Evolutionary conservation across 108 stramenopile genomes (phyloP).

Genomic region (Fragilariopsis cylindrus): DNA sequence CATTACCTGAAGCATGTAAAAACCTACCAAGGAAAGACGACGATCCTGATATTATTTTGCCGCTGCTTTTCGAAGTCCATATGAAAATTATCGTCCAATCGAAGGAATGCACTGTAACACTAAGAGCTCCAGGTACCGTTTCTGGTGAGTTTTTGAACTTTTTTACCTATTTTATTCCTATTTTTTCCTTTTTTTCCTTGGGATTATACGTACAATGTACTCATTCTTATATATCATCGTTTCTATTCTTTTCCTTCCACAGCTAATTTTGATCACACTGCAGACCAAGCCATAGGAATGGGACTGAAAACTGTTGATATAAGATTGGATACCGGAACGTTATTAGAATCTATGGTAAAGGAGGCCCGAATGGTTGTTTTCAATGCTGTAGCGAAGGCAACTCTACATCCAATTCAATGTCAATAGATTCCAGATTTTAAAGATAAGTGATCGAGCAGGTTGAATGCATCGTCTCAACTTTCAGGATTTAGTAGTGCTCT

Average conservation of each 20-base stretch:
- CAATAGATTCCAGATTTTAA: background rate
- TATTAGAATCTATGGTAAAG: slow-evolving; percentile 63
- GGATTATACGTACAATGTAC: background rate
- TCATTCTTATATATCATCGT: background rate
- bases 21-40: slow-evolving; percentile 24
- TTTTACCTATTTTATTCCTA: background rate
- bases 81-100: slow-evolving; percentile 39
- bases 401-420: slow-evolving; percentile 17
- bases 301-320: slow-evolving; percentile 47
- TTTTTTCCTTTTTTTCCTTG: background rate
- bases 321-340: slow-evolving; percentile 39
- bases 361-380: slow-evolving; percentile 64
- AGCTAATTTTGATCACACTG: slow-evolving; percentile 31
- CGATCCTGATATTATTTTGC: slow-evolving; percentile 58
- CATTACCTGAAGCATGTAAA: slow-evolving; percentile 39
- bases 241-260: background rate
- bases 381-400: slow-evolving; percentile 60
- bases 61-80: slow-evolving; percentile 49
- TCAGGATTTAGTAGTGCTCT: background rate
- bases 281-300: slow-evolving; percentile 9
- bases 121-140: slow-evolving; percentile 63
- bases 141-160: slow-evolving; percentile 43
- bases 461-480: background rate
- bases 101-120: slow-evolving; percentile 39
- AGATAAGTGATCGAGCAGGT: background rate